Percentiles rank a stretch among this genome's conserved stretches.
Evolutionary conservation across 345 rosid species (phyloP).

Genomic region (Hevea brasiliensis): DNA sequence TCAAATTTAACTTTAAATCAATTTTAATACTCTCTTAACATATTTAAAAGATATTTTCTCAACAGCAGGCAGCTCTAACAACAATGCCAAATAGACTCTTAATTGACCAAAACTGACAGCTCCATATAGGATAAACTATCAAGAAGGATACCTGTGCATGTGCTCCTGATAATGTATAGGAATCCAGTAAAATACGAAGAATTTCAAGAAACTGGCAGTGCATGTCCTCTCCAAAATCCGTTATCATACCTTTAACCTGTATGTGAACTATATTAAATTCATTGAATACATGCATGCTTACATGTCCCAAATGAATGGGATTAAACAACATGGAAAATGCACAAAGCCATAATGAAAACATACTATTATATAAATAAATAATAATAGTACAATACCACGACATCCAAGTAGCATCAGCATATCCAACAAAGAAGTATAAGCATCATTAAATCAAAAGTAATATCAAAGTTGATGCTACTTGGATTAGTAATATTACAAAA

Average conservation of each 20-base stretch:
- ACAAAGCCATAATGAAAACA: not conserved
- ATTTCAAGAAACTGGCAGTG: constrained; percentile 98
- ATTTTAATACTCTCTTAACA: too few relatives aligned
- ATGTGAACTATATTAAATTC: constrained; percentile 14
- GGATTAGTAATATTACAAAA: too few relatives aligned
- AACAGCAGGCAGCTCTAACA: too few relatives aligned
- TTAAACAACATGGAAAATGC: not conserved
- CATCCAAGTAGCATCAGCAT: not conserved
- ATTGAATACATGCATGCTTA: not conserved
- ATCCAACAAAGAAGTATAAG: not conserved
- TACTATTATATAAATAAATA: not conserved
- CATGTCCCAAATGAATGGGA: not conserved
- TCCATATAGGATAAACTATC: constrained; percentile 3
- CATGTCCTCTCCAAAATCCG: constrained; percentile 94
- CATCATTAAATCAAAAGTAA: too few relatives aligned
- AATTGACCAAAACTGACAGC: constrained; percentile 8
- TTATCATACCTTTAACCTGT: constrained; percentile 95
- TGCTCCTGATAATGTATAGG: constrained; percentile 69
- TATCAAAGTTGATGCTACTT: too few relatives aligned
- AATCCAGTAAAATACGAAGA: constrained; percentile 91
- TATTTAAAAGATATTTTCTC: too few relatives aligned
- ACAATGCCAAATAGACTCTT: not conserved
- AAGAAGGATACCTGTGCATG: constrained; percentile 63
- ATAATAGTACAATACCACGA: not conserved
- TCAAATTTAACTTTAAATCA: too few relatives aligned